Conservation (phyloP, 306 rosid genomes). For the Vigna mungo region DNA sequence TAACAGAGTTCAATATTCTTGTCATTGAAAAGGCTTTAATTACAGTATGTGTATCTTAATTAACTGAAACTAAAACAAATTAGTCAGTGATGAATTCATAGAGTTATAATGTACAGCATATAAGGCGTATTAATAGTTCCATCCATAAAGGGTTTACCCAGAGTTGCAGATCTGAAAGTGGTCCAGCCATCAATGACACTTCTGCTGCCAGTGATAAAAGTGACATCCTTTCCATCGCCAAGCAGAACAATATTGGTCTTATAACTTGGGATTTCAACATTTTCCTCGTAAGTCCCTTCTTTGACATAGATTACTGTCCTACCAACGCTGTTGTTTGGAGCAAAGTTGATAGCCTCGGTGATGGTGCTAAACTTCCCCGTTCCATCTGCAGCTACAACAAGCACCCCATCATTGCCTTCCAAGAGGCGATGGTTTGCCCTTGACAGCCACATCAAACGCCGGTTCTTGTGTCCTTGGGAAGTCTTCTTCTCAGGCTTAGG, state of each 20-base stretch:
- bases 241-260: constrained; percentile 74
- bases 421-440: constrained; percentile 44
- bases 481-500: constrained; percentile 42
- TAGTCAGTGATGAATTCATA: neutral
- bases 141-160: constrained; percentile 52
- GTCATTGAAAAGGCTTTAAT: neutral
- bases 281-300: constrained; percentile 69
- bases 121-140: neutral
- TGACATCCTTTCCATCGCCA: constrained; percentile 79
- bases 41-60: neutral
- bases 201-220: constrained; percentile 67
- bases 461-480: constrained; percentile 40
- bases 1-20: neutral
- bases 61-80: too few species aligned
- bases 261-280: constrained; percentile 73
- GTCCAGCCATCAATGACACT: constrained; percentile 70
- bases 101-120: neutral
- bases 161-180: constrained; percentile 82
- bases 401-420: constrained; percentile 49
- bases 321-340: constrained; percentile 69
- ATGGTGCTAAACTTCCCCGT: constrained; percentile 73
- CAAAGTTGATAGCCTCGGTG: constrained; percentile 65
- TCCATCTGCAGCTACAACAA: constrained; percentile 78
- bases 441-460: constrained; percentile 65
- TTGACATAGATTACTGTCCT: constrained; percentile 69